Evolutionary conservation across 2,329 filamentous ascomycete species (phyloP).

Genomic region (Monosporascus cannonballus): DNA sequence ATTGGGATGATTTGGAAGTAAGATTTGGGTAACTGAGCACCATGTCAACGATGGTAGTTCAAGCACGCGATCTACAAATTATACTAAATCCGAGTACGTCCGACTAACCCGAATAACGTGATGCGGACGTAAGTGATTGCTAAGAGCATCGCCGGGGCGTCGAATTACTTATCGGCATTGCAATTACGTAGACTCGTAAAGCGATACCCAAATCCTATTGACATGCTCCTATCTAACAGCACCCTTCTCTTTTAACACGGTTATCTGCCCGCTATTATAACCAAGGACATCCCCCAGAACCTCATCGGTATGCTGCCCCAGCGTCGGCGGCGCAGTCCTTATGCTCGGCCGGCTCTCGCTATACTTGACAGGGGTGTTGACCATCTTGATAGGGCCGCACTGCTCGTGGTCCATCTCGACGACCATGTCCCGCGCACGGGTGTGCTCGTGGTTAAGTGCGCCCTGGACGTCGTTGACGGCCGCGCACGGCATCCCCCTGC

Average conservation of each 20-base stretch:
- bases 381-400: slow-evolving; percentile 81
- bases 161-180: neutral
- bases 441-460: slow-evolving; percentile 79
- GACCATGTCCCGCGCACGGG: slow-evolving; percentile 81
- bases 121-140: too few species aligned
- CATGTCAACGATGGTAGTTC: too few species aligned
- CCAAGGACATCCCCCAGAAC: slow-evolving; percentile 61
- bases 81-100: too few species aligned
- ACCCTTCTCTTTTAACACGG: slow-evolving; percentile 56
- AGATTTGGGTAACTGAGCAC: too few species aligned
- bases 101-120: too few species aligned
- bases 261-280: slow-evolving; percentile 52
- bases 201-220: neutral
- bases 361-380: slow-evolving; percentile 94
- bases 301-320: slow-evolving; percentile 84
- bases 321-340: slow-evolving; percentile 70
- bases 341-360: slow-evolving; percentile 75
- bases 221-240: slow-evolving; percentile 46
- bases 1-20: too few species aligned
- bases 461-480: slow-evolving; percentile 89
- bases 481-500: slow-evolving; percentile 89
- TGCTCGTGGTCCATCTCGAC: slow-evolving; percentile 75
- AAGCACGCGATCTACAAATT: too few species aligned
- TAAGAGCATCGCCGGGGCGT: too few species aligned
- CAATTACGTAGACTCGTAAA: neutral